Conservation (phyloP, 345 rosid genomes). For the Aquilaria sinensis region DNA sequence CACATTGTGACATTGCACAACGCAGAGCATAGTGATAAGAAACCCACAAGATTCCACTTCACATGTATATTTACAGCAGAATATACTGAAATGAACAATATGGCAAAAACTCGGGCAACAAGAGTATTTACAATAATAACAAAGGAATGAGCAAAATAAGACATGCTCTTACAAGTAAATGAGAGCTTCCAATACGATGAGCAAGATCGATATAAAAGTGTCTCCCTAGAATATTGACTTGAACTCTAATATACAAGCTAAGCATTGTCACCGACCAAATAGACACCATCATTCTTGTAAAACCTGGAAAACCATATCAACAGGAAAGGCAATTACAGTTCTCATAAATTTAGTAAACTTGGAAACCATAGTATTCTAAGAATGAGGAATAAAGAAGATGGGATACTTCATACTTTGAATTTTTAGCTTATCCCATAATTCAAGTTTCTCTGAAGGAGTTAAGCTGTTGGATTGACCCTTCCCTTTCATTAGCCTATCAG, state of each 20-base stretch:
- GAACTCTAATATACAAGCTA: constrained; percentile 84
- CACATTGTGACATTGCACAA: no score
- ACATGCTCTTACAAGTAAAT: constrained; percentile 50
- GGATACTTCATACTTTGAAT: constrained; percentile 49
- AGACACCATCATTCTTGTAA: constrained; percentile 73
- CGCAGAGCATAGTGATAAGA: no score
- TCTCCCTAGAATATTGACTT: constrained; percentile 93
- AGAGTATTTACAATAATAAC: no score
- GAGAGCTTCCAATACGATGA: constrained; percentile 59
- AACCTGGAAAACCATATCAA: constrained; percentile 49
- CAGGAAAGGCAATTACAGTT: neutral
- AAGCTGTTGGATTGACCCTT: constrained; percentile 60
- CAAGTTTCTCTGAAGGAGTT: constrained; percentile 71
- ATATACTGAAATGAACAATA: no score
- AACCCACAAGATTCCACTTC: no score
- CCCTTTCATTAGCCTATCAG: constrained; percentile 67
- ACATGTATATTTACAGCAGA: no score
- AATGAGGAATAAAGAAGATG: constrained; percentile 2
- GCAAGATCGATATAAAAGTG: constrained; percentile 92
- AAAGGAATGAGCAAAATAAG: neutral
- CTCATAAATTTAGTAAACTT: constrained; percentile 9
- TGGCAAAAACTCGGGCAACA: no score
- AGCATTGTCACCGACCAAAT: constrained; percentile 85
- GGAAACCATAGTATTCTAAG: neutral
- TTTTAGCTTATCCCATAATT: constrained; percentile 87